Evolutionary conservation across 805 yeast genomes (phyloP).

Genomic region (Candida coleopterorum): DNA sequence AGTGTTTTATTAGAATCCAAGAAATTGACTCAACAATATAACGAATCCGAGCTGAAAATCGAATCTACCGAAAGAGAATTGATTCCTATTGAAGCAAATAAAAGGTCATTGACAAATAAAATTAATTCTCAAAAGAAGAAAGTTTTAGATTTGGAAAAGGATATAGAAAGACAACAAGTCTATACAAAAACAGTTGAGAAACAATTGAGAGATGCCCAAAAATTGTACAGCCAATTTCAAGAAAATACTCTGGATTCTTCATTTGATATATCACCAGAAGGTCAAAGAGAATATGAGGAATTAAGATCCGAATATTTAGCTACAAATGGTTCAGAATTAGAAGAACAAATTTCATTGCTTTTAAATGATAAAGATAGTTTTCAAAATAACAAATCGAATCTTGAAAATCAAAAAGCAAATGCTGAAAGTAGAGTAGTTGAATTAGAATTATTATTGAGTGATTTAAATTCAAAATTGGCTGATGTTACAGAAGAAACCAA

Average conservation of each 20-base stretch:
- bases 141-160: conserved; percentile 46
- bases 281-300: conserved; percentile 51
- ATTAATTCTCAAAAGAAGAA: conserved; percentile 43
- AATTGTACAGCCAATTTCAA: conserved; percentile 28
- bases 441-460: conserved; percentile 33
- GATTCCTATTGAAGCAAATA: conserved; percentile 60
- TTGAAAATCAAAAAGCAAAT: conserved; percentile 26
- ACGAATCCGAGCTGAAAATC: conserved; percentile 30
- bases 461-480: conserved; percentile 27
- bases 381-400: conserved; percentile 19
- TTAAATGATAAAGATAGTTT: conserved; percentile 43
- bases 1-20: conserved; percentile 40
- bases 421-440: conserved; percentile 37
- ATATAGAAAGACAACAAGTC: conserved; percentile 47
- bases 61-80: conserved; percentile 45
- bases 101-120: conserved; percentile 43
- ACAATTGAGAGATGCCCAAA: conserved; percentile 44
- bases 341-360: conserved; percentile 43
- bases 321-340: conserved; percentile 48
- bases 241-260: conserved; percentile 10
- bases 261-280: conserved; percentile 41
- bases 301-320: conserved; percentile 55
- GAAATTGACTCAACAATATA: conserved; percentile 35
- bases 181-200: conserved; percentile 37
- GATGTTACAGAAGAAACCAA: conserved; percentile 27